Evolutionary conservation across 805 yeast genomes (phyloP), one percentile per base, ranked within the genome.

Genomic region (Starmera pachycereana): DNA sequence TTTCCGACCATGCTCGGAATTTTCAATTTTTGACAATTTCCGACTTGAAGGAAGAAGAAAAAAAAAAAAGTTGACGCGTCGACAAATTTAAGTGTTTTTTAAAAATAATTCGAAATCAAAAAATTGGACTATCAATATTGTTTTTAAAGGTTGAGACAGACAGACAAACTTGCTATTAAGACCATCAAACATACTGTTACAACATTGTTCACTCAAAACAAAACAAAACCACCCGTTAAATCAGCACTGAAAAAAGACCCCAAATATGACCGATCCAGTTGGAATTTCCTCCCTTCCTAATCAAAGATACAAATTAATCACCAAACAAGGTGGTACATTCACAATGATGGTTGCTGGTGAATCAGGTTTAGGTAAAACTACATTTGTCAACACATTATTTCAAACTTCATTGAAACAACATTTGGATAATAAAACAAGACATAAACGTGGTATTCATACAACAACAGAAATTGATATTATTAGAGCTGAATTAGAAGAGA

Each of bases 301-400:
- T 38, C 58, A 54, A 41, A 54, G 82, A 57, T 82, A 81, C 65
- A 83, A 81, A 58, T 76, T 81, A 46, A 82, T 82, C 38, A 77
- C 84, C 43, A 78, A 79, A 48, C 68, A 76, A 50, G 94, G 92
- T 35, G 82, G 87, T 43, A 71, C 77, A 18, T 79, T 84, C 66
- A 84, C 88, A 32, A 47, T 84, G 48, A 81, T 86, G 88, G 78
- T 86, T 25, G 86, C 87, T 36, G 97, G 97, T 51, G 96, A 88
- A 60, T 76, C 89, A 37, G 96, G 96, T 7, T 65, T 87, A 38
- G 97, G 97, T 45, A 86, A 88, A 60, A 81, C 94, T n/a, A 88
- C 96, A 0, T 87, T 87, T 50, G 69, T 88, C 58, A 85, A 86
- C 62, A 86, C 95, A 2, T 61, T 88, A 42, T 85, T 89, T 61